These are phyloP conservation scores for Fusarium citri DNA, from an alignment of 2,329 filamentous ascomycete species.

Conservation along the genomic window DNA sequence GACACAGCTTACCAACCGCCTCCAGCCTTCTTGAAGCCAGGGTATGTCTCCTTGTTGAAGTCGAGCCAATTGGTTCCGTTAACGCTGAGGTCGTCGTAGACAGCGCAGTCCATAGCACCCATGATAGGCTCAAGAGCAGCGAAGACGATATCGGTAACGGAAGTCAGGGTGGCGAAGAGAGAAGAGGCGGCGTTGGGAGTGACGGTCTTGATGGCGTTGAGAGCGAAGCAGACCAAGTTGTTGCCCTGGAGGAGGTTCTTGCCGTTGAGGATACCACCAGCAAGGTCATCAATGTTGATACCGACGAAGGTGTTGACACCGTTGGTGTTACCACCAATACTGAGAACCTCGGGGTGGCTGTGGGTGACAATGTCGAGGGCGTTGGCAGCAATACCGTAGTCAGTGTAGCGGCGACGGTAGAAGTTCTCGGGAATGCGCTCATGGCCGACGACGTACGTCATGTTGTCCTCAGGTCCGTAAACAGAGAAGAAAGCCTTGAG, in stretches of 20 bases:
- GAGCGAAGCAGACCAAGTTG: constrained; percentile 57
- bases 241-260: constrained; percentile 58
- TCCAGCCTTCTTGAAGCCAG: constrained; percentile 41
- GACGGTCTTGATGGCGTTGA: constrained; percentile 54
- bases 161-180: constrained; percentile 49
- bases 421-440: constrained; percentile 66
- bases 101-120: constrained; percentile 29
- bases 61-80: constrained; percentile 40
- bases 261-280: constrained; percentile 58
- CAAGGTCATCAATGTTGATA: constrained; percentile 56
- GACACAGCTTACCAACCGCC: constrained; percentile 22
- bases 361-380: constrained; percentile 54
- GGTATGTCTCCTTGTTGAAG: constrained; percentile 34
- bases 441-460: constrained; percentile 59
- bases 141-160: constrained; percentile 29
- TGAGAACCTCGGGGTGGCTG: constrained; percentile 56
- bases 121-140: constrained; percentile 37
- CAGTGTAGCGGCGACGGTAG: constrained; percentile 55
- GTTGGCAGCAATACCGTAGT: constrained; percentile 60
- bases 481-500: constrained; percentile 62
- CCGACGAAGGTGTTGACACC: constrained; percentile 63
- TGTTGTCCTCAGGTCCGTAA: constrained; percentile 49
- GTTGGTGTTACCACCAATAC: constrained; percentile 65
- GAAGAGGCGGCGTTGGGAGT: constrained; percentile 57
- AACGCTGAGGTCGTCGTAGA: constrained; percentile 33